A percentile compares a stretch with the other conserved stretches of the same genome.
Conservation (phyloP, 306 rosid species). For the Rosa lucieae region DNA sequence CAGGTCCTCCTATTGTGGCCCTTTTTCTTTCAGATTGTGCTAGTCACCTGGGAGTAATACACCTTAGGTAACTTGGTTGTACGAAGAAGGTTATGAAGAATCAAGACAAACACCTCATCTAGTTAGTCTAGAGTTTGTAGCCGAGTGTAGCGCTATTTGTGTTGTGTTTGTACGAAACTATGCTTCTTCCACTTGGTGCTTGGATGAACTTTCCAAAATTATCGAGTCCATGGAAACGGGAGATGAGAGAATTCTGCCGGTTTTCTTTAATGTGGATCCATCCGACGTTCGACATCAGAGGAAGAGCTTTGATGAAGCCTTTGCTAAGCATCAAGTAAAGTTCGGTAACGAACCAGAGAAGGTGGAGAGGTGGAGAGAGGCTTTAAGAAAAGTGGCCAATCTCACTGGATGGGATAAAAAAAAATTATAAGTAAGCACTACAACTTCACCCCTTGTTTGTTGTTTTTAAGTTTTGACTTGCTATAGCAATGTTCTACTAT, state of each 20-base stretch:
- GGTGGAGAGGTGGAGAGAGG: neutral
- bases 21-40: too few species aligned
- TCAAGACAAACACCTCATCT: too few species aligned
- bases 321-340: neutral
- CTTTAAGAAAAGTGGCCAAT: neutral
- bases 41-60: too few species aligned
- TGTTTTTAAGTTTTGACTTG: neutral
- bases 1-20: too few species aligned
- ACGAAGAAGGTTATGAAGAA: too few species aligned
- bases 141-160: too few species aligned
- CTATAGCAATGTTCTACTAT: neutral
- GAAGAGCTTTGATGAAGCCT: neutral
- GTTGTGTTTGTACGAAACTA: too few species aligned
- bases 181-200: too few species aligned
- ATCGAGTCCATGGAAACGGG: neutral
- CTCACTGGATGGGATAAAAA: rapidly evolving
- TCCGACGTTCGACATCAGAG: neutral
- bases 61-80: too few species aligned
- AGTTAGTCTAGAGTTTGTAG: too few species aligned
- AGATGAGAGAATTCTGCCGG: neutral
- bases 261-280: neutral
- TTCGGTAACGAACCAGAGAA: neutral
- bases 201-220: too few species aligned
- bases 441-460: too few species aligned
- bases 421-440: neutral